Evolutionary conservation across 2,329 filamentous ascomycete genomes (phyloP), one percentile per base, ranked within the genome.

Genomic region (Talaromyces sp.): DNA sequence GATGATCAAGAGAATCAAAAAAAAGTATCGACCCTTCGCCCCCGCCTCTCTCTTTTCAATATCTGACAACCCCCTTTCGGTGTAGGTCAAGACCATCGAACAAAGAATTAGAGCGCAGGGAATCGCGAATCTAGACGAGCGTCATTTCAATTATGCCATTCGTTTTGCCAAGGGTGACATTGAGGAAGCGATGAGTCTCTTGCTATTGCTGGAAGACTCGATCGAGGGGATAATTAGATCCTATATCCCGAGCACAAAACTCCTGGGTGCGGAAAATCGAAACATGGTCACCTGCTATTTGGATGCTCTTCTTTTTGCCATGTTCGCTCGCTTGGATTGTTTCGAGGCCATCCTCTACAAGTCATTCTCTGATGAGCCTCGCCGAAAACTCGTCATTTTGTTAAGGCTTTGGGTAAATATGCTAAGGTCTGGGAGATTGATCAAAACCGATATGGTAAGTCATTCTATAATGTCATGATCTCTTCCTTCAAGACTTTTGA

Each of bases 331-430:
- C 55, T 80, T 97, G 33, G 88, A 91, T 61, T 92, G 89, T 58
- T 99, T 96, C 70, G 93, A 97, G 71, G 90, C 89, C 44, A 96
- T 97, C 80, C 80, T 97, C 30, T 92, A 90, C 70, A 88, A 87
- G 52, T 85, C 87, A 7, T 90, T 90, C 56, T 82, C 86, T 22
- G 89, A 94, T 55, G 85, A 90, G 57, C 78, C 82, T 20, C 84
- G 87, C 57, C 86, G 84, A 62, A 89, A 86, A 62, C 77, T 99
- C 48, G 87, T 87, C n/a, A 86, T 86, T 9, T 73, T 96, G 19
- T 72, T 97, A 45, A 84, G 93, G 48, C 77, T 97, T 43, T 99
- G 93, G 90, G 92, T 97, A 41, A 97, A 97, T 66, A 83, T 97
- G 80, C 73, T 97, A 57, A 83, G 94, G 58, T 87, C 86, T 6